phyloP scores from a whole-genome alignment of 208 protist genomes.

The Leishmania martiniquensis region DNA sequence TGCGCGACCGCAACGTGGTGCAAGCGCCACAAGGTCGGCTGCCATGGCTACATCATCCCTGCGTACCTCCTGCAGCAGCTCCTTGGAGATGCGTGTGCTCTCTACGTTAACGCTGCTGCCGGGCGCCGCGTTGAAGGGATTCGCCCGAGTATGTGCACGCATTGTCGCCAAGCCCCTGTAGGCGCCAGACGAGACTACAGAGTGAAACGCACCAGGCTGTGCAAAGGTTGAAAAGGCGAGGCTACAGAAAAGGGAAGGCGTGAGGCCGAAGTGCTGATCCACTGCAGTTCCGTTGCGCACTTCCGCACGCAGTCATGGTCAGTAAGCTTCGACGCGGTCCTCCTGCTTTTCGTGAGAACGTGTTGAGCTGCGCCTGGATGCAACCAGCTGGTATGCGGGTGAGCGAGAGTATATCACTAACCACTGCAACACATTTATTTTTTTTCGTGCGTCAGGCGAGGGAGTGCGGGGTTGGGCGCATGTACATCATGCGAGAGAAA shows the following conservation, averaged over 20 bases:
- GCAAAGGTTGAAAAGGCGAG: not conserved
- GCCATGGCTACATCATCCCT: conserved; percentile 71
- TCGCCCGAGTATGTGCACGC: not conserved
- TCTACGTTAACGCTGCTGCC: conserved; percentile 7
- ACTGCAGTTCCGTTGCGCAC: not conserved
- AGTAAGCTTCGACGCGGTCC: not conserved
- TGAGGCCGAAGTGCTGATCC: not conserved
- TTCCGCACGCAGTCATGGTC: not conserved
- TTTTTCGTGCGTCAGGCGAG: not conserved
- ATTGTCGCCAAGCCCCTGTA: not conserved
- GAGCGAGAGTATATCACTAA: not conserved
- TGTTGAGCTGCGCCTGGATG: not conserved
- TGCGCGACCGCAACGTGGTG: conserved; percentile 21
- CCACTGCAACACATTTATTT: too few species aligned
- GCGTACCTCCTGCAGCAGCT: conserved; percentile 64
- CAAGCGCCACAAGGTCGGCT: conserved; percentile 45
- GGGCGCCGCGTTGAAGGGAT: conserved; percentile 4
- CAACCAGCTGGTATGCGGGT: not conserved
- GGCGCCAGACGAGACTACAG: not conserved
- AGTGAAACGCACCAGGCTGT: not conserved
- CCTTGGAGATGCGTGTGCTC: conserved; percentile 39
- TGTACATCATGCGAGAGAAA: not conserved
- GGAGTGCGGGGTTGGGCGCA: not conserved
- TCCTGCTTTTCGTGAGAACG: not conserved
- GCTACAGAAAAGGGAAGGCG: not conserved